These are phyloP conservation scores for Kernera saxatilis DNA, from an alignment of 345 rosid species.

Conservation along the genomic window DNA sequence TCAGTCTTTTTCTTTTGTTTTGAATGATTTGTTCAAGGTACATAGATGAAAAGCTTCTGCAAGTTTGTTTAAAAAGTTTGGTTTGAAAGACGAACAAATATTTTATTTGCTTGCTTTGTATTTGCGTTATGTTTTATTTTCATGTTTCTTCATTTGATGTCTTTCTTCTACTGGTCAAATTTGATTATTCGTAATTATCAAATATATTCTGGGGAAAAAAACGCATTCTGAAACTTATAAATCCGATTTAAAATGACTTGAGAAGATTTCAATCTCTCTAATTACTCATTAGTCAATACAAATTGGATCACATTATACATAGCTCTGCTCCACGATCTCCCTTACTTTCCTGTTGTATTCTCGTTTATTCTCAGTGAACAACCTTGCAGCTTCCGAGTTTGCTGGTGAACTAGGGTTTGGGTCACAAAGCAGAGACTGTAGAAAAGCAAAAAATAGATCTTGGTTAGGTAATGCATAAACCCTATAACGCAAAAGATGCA, in stretches of 20 bases:
- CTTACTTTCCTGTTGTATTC: constrained; percentile 61
- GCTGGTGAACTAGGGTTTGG: constrained; percentile 74
- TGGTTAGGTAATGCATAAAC: constrained; percentile 3
- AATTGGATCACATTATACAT: constrained; percentile 9
- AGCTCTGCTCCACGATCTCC: constrained; percentile 62
- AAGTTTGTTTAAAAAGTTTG: background rate
- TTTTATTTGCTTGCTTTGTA: constrained; percentile 13
- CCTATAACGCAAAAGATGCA: background rate
- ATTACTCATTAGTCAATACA: background rate
- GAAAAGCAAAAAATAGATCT: background rate
- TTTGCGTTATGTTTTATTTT: background rate
- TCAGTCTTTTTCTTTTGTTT: constrained; percentile 19
- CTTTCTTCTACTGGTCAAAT: background rate
- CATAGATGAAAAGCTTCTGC: constrained; percentile 8
- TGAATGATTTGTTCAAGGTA: constrained; percentile 24
- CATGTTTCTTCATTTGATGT: background rate
- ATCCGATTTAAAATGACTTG: background rate
- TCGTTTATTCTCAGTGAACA: constrained; percentile 56
- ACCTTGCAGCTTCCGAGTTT: constrained; percentile 64
- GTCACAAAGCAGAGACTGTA: constrained; percentile 64
- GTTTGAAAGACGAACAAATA: constrained; percentile 28
- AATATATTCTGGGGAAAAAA: background rate
- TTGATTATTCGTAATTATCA: background rate
- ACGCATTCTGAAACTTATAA: background rate
- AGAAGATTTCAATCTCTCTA: background rate